These are phyloP conservation scores for Kodamaea alishanica DNA, from an alignment of 1,139 yeast genomes.

Conservation along the genomic window DNA sequence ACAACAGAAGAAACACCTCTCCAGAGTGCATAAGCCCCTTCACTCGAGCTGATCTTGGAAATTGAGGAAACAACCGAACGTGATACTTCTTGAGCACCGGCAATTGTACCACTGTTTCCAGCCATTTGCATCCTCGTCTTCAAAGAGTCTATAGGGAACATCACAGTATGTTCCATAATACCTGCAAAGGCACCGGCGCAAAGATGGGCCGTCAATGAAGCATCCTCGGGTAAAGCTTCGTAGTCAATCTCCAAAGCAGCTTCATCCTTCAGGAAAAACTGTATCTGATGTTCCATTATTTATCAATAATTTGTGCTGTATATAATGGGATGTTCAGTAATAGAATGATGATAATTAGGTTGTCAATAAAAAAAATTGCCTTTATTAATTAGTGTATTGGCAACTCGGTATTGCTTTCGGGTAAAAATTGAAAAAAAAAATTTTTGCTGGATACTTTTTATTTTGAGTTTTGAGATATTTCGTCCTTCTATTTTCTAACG, in stretches of 20 bases:
- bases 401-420: too few relatives aligned
- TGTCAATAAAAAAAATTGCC: neutral
- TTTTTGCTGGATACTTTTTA: too few relatives aligned
- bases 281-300: slow-evolving; percentile 18
- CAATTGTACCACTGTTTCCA: slow-evolving; percentile 12
- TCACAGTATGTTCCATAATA: slow-evolving; percentile 94
- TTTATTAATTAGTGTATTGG: too few relatives aligned
- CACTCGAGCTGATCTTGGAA: slow-evolving; percentile 75
- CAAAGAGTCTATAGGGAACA: slow-evolving; percentile 94
- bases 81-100: slow-evolving; percentile 25
- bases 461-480: too few relatives aligned
- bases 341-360: neutral
- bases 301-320: neutral
- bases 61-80: slow-evolving; percentile 55
- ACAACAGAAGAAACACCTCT: slow-evolving; percentile 92
- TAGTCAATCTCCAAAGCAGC: slow-evolving; percentile 62
- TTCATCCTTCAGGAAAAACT: slow-evolving; percentile 18
- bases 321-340: neutral
- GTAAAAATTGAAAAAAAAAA: too few relatives aligned
- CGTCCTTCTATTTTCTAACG: too few relatives aligned
- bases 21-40: slow-evolving; percentile 90
- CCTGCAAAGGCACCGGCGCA: slow-evolving; percentile 97
- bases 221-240: slow-evolving; percentile 87
- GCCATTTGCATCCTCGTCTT: slow-evolving; percentile 94
- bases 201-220: slow-evolving; percentile 78